Evolutionary conservation across 2,329 filamentous ascomycete genomes (phyloP), one percentile per base, ranked within the genome.

Genomic region (Pseudogymnoascus sp.): DNA sequence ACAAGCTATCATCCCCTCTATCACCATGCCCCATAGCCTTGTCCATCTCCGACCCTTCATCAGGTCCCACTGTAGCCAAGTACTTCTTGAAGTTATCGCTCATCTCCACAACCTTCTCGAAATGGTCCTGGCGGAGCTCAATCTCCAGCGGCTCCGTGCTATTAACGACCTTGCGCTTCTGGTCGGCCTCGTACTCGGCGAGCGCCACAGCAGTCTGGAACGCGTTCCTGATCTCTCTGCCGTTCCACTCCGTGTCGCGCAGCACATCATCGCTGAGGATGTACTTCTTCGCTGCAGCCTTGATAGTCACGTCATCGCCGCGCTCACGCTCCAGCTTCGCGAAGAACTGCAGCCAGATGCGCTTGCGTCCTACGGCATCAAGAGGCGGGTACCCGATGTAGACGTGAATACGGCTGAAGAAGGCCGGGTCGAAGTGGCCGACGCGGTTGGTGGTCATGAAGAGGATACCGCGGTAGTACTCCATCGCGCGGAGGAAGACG

Each of bases 371-470:
- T 7, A 67, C 64, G 3, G 63, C 55, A 15, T 63, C 64, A 0
- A 71, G 61, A 3, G 65, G 62, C n/a, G 65, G 63, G 57, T 74
- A 74, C 12, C 65, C 62, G 23, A 74, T 64, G 2, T 67, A 63
- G 3, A 74, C 67, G 48, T 74, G 72, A 48, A 74, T 72, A 10
- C 73, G 68, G 12, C 67, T 70, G 28, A 70, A 68, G 62, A 77
- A 73, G 0, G 74, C 74, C 2, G 71, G 69, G 58, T 77, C 75
- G 58, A 77, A 72, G 15, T 63, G 63, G 1, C 70, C 63, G 18
- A 76, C 72, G 0, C 75, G 71, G 18, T 76, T 74, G 10, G 73
- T 73, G 2, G 76, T 77, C 0, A 77, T 67, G 64, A 77, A 74
- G 2, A 75, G 66, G 57, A 77, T 73, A 38, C 75, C 76, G 12